Conservation (phyloP, 768 basidiomycete species). For the Harrya chromipes region DNA sequence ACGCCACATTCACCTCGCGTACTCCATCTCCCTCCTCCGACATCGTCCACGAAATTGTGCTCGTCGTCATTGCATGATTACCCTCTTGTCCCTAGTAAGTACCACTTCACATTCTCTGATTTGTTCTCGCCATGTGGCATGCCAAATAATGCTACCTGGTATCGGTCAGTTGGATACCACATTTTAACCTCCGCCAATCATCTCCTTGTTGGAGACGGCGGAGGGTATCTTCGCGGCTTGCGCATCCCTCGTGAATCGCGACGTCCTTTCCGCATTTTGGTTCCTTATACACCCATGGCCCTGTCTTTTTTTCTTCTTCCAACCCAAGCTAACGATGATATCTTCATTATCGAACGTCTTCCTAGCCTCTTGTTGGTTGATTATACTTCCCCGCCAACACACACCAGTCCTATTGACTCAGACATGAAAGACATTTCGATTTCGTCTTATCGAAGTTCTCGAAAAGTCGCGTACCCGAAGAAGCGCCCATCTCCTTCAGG, state of each 20-base stretch:
- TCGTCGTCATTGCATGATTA: conserved; percentile 40
- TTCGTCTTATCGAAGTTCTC: conserved; percentile 55
- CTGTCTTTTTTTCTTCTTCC: conserved; percentile 2
- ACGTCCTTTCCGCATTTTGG: not conserved
- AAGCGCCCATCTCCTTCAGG: conserved; percentile 84
- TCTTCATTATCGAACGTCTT: conserved; percentile 20
- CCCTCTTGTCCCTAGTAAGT: conserved; percentile 39
- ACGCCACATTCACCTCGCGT: conserved; percentile 36
- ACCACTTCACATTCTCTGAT: conserved; percentile 3
- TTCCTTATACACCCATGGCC: conserved; percentile 3
- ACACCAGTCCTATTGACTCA: conserved; percentile 23
- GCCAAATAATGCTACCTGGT: not conserved
- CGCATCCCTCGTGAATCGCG: not conserved
- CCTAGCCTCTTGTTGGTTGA: conserved; percentile 44
- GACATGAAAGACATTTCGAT: conserved; percentile 78
- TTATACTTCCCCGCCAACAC: conserved; percentile 40
- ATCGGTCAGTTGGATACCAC: conserved; percentile 9
- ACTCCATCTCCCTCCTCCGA: conserved; percentile 24
- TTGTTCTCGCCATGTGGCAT: conserved; percentile 2
- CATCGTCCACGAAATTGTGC: conserved; percentile 40
- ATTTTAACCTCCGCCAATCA: conserved; percentile 10
- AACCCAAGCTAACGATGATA: conserved; percentile 21
- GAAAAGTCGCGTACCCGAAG: conserved; percentile 73
- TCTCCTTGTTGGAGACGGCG: not conserved
- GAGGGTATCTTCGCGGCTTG: not conserved